These are phyloP conservation scores for Podospora anserina DNA, from an alignment of 495 filamentous ascomycete genomes.

Conservation along the genomic window DNA sequence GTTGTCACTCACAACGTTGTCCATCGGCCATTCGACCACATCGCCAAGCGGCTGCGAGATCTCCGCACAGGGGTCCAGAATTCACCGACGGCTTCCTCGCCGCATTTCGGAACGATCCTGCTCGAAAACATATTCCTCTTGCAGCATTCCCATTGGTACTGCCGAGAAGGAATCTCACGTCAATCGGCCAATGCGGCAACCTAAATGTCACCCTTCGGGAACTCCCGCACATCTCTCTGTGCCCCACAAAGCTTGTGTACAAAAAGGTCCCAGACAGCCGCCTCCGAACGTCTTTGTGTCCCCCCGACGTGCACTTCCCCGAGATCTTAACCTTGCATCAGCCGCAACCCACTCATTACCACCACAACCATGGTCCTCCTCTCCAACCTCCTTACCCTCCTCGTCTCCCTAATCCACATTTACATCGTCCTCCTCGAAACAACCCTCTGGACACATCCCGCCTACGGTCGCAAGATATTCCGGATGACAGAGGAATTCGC, in stretches of 20 bases:
- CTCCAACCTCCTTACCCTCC: slow-evolving; percentile 19
- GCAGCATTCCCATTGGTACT: not conserved
- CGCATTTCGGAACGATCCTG: not conserved
- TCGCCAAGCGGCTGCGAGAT: not conserved
- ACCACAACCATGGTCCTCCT: slow-evolving; percentile 22
- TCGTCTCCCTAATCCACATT: slow-evolving; percentile 29
- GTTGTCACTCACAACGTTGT: not conserved
- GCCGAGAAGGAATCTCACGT: not conserved
- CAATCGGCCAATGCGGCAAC: no score
- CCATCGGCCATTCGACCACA: not conserved
- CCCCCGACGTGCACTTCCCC: not conserved
- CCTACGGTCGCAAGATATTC: slow-evolving; percentile 31
- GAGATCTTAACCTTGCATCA: not conserved
- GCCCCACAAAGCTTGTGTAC: not conserved
- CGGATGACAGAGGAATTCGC: slow-evolving; percentile 28
- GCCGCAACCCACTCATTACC: not conserved
- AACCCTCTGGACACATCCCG: slow-evolving; percentile 34
- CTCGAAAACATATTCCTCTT: not conserved
- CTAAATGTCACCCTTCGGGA: not conserved
- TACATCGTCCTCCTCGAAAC: slow-evolving; percentile 37
- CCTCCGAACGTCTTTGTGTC: not conserved
- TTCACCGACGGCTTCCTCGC: not conserved
- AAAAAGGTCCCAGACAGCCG: not conserved
- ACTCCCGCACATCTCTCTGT: not conserved
- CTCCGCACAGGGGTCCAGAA: not conserved